Evolutionary conservation across 73 alveolate species (phyloP), one percentile per base, ranked within the genome.

Genomic region (Paramecium bursaria): DNA sequence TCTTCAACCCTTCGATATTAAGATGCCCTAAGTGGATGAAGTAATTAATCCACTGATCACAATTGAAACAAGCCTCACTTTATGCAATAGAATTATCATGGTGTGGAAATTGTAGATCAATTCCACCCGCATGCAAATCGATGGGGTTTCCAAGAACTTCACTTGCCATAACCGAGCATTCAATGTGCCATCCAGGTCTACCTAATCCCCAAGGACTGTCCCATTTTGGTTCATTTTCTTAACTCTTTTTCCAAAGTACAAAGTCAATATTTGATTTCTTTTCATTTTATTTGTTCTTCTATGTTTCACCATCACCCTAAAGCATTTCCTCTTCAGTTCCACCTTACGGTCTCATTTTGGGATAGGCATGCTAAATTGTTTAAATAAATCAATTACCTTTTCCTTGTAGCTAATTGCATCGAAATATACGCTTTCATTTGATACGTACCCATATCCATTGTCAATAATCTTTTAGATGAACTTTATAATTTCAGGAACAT

Each of bases 181-280:
- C 99, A 50, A 95, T 95, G 90, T 95, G 99, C 99, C 99, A 96
- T 13, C 99, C 99, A 31, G 99, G 99, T 75, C 99, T 89, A 42
- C 99, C 99, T 90, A 90, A 87, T 29, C 99, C 99, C 95, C 97
- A 95, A 3, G 98, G 99, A 30, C 98, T 91, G 35, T 87, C 96
- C 99, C 99, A 98, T 48, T 80, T 86, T 5, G 99, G 99, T 91
- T 98, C 99, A 55, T 92, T 96, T 52, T 94, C 95, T 90, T 97
- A 96, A 10, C 99, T 91, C 55, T 90, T 91, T 87, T 98, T 97
- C 99, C 99, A 97, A 42, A 98, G 94, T 19, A 99, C 99, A 85
- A 98, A 98, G 90, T 98, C 99, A 46, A 86, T 85, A 29, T 89
- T 79, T 74, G 90, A 88, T 73, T 85, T 95, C 92, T 93, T 95